These are phyloP conservation scores for Pterocarpus santalinus DNA, from an alignment of 306 rosid species.

Conservation along the genomic window DNA sequence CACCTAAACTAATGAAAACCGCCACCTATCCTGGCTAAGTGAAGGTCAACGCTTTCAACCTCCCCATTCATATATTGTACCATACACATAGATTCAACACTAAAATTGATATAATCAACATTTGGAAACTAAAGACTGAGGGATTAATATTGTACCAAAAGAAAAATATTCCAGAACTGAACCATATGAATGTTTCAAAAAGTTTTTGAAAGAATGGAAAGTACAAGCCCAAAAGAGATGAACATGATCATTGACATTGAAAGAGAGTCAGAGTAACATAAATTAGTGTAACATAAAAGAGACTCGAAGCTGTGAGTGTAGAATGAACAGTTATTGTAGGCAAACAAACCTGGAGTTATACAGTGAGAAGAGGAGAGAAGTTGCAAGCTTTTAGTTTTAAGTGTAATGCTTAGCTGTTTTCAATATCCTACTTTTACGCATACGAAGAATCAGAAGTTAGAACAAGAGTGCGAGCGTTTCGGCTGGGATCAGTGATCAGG, in stretches of 20 bases:
- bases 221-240: not conserved
- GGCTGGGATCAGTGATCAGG: not conserved
- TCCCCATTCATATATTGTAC: not conserved
- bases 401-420: not conserved
- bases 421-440: not conserved
- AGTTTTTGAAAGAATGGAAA: not conserved
- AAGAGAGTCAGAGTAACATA: not conserved
- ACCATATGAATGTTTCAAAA: not conserved
- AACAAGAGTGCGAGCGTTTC: not conserved
- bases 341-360: not conserved
- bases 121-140: not conserved
- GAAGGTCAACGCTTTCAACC: conserved; percentile 37
- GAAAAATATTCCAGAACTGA: not conserved
- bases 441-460: not conserved
- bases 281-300: not conserved
- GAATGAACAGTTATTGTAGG: not conserved
- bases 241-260: not conserved
- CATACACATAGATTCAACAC: not conserved
- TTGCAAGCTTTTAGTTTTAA: not conserved
- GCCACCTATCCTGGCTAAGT: not conserved
- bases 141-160: not conserved
- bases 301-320: not conserved
- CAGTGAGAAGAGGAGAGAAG: not conserved
- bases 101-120: not conserved
- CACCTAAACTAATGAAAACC: not conserved